Percentiles rank a stretch among this genome's conserved stretches.
These are phyloP conservation scores for Populus simonii DNA, from an alignment of 345 rosid genomes.

Conservation along the genomic window DNA sequence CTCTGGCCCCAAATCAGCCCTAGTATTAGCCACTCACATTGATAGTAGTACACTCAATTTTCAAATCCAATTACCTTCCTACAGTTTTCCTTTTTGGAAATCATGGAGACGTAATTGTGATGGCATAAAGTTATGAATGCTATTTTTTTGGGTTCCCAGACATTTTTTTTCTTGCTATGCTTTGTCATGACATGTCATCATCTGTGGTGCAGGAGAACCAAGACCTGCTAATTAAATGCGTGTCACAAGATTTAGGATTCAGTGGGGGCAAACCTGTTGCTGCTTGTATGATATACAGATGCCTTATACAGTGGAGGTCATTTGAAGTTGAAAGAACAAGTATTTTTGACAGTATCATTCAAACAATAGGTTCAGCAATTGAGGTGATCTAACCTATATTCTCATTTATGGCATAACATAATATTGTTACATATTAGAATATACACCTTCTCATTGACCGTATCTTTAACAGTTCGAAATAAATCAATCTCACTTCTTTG, in stretches of 20 bases:
- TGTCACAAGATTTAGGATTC: conserved; percentile 81
- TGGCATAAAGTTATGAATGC: background rate
- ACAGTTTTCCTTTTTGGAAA: no score
- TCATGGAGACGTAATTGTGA: no score
- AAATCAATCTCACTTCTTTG: no score
- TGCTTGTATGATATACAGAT: conserved; percentile 83
- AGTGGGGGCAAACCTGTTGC: conserved; percentile 81
- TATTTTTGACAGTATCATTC: conserved; percentile 87
- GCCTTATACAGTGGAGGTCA: conserved; percentile 93
- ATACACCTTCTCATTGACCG: no score
- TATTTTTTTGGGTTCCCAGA: background rate
- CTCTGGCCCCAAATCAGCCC: no score
- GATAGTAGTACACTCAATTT: no score
- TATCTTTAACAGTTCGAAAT: no score
- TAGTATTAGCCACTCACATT: no score
- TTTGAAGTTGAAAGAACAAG: conserved; percentile 88
- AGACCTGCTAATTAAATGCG: conserved; percentile 75
- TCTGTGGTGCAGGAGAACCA: conserved; percentile 67
- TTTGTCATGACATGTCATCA: conserved; percentile 4
- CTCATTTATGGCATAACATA: background rate
- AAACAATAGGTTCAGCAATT: conserved; percentile 75
- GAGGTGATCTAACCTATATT: conserved; percentile 40
- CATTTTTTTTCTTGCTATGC: background rate
- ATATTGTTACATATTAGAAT: no score
- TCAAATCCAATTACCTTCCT: no score